Evolutionary conservation across 2,329 filamentous ascomycete species (phyloP), one percentile per base, ranked within the genome.

Genomic region (Clarireedia paspali): DNA sequence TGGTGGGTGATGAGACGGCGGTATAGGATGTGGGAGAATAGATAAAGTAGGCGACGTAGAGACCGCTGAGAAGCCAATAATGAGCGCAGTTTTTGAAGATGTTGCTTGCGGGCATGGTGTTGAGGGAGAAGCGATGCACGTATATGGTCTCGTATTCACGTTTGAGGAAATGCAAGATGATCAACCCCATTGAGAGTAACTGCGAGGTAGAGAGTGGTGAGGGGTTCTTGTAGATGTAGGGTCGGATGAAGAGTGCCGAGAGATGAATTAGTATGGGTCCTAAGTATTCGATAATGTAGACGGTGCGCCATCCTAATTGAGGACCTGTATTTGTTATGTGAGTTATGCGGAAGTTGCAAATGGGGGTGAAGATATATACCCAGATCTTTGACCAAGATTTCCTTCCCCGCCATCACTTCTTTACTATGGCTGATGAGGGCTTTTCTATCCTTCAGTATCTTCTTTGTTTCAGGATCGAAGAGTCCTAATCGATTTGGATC

Each of bases 61-160:
- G 69, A 49, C 94, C 94, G 4, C 87, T 86, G 55, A 92, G 73
- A 36, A 86, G 67, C 94, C 94, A 99, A 82, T 99, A 99, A 77
- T 96, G 92, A 63, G 81, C 82, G 63, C 86, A 90, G 80, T 99
- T 99, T 74, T 92, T 94, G 81, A 96, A 87, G 70, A 99, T 89
- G 77, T 96, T 95, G 68, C 74, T 75, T 57, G 82, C 80, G 17
- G 94, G 94, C 94, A 99, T 99, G 49, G 94, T 99, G 67, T 88
- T 89, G 60, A 87, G 84, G 56, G 90, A 92, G 78, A 99, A 99
- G 70, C 89, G 90, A 78, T 99, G 94, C 60, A 99, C 82, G 70
- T 94, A 96, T 60, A 96, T 70, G 0, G 94, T 97, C 76, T 99
- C 94, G 62, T 89, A 79, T 76, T 99, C 94, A 68, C 94, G 91